Evolutionary conservation across 2,329 filamentous ascomycete genomes (phyloP).

Genomic region (Scleromitrula shiraiana): DNA sequence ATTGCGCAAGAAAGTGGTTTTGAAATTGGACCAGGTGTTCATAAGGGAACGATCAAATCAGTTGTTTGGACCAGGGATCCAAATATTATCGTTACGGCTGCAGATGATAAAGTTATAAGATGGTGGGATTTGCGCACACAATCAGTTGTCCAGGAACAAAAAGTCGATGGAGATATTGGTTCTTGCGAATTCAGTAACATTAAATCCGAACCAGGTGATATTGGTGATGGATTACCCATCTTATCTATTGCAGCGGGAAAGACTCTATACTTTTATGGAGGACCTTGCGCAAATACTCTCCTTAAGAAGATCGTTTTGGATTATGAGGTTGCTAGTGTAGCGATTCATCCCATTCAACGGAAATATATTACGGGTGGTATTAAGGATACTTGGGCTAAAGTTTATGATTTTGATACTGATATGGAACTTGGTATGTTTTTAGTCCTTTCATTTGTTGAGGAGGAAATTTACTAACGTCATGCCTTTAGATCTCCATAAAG

Average conservation of each 20-base stretch:
- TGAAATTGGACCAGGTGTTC: slow-evolving; percentile 79
- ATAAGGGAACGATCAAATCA: slow-evolving; percentile 86
- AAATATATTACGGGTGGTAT: slow-evolving; percentile 87
- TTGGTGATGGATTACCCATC: slow-evolving; percentile 61
- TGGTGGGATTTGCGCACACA: slow-evolving; percentile 88
- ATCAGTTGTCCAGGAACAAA: slow-evolving; percentile 65
- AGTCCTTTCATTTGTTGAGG: background rate
- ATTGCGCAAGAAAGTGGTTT: slow-evolving; percentile 59
- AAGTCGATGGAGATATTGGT: slow-evolving; percentile 77
- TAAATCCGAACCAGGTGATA: slow-evolving; percentile 51
- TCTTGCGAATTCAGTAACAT: slow-evolving; percentile 81
- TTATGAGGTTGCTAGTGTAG: slow-evolving; percentile 86
- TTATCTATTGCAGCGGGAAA: slow-evolving; percentile 92
- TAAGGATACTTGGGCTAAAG: slow-evolving; percentile 91
- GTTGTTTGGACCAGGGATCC: slow-evolving; percentile 90
- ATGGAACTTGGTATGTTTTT: slow-evolving; percentile 59
- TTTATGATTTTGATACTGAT: slow-evolving; percentile 81
- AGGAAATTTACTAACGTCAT: slow-evolving; percentile 14
- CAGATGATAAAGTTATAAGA: slow-evolving; percentile 80
- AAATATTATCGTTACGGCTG: slow-evolving; percentile 83
- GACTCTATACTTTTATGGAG: slow-evolving; percentile 86
- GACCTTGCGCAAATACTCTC: slow-evolving; percentile 56
- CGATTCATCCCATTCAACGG: slow-evolving; percentile 70
- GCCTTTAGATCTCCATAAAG: slow-evolving; percentile 74
- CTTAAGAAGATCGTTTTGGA: slow-evolving; percentile 74